phyloP scores from a whole-genome alignment of 2,329 filamentous ascomycete species.

The Triangularia verruculosa region DNA sequence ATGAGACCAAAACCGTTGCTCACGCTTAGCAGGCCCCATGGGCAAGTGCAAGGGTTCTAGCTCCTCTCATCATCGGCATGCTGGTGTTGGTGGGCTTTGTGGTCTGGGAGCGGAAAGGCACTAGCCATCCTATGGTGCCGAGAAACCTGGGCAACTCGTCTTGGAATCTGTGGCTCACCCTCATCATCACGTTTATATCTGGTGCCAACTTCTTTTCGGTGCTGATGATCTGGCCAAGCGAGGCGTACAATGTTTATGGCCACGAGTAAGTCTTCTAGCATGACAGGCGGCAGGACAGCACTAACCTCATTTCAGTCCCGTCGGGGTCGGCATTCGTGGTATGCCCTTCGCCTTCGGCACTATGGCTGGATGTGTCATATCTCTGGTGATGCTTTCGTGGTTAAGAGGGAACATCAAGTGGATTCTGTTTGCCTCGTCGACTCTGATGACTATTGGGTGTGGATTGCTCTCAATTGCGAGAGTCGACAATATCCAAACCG shows the following conservation, averaged over 20 bases:
- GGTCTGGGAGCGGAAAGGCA: constrained; percentile 37
- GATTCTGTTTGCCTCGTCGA: constrained; percentile 57
- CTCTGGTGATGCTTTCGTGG: constrained; percentile 54
- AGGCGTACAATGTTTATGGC: constrained; percentile 63
- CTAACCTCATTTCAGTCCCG: constrained; percentile 35
- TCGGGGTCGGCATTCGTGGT: constrained; percentile 62
- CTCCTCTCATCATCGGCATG: constrained; percentile 40
- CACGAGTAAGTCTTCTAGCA: constrained; percentile 43
- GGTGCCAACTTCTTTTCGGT: constrained; percentile 58
- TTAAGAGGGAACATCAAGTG: constrained; percentile 57
- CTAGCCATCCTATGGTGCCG: constrained; percentile 45
- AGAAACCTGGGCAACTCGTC: constrained; percentile 40
- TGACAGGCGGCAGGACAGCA: background rate
- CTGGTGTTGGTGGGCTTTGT: constrained; percentile 37
- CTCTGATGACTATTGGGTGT: constrained; percentile 64
- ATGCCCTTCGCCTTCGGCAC: constrained; percentile 64
- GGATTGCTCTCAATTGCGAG: constrained; percentile 51
- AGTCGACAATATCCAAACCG: constrained; percentile 49
- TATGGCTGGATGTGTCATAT: constrained; percentile 57
- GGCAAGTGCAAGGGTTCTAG: constrained; percentile 38
- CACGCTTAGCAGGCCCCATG: constrained; percentile 33
- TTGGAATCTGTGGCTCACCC: constrained; percentile 49
- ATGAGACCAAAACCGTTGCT: constrained; percentile 3
- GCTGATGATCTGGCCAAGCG: constrained; percentile 60
- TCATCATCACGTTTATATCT: constrained; percentile 58